Base-by-base conservation (phyloP, 1,284 basidiomycete genomes). In the Malassezia dermatis region DNA sequence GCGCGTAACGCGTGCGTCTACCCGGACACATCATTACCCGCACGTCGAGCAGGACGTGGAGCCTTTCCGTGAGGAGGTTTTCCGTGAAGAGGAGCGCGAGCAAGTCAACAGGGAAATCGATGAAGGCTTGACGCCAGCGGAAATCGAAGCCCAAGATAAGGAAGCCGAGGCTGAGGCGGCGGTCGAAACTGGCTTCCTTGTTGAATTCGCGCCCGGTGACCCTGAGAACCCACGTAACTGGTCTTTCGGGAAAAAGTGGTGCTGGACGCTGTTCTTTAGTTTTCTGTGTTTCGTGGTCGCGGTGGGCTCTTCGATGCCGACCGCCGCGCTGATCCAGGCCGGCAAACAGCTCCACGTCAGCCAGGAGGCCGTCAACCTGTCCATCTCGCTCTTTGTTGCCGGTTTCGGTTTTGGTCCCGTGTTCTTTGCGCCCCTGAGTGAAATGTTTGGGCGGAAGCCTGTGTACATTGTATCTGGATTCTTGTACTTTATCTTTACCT, bases 341-440 rank as follows among this genome's bases (percentile, higher is more conserved):
- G 49, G 37, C 13, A 13, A 45, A 4, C 13, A 30, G 32, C 47
- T 53, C 6, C 23, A 32, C 13, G 43, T 45, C 23, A 32, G 43
- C 43, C 27, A 45, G 8, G 43, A 21, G 28, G 27, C 43, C 8
- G 26, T 32, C 28, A 31, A 45, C 43, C 56, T 66, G 24, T 49
- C 60, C 5, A 54, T 64, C 23, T 56, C 62, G 27, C 43, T 63
- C 27, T 66, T 64, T 35, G 59, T 67, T 49, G 47, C 62, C 13
- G 58, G 65, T 43, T 61, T 64, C 45, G 62, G 60, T 30, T 45
- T 68, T 21, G 64, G 63, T 3, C 64, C 66, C 13, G 53, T 63
- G 10, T 31, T 68, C 24, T 62, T 61, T 53, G 66, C 63, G 6
- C 66, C 66, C 0, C 43, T 63, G 21, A 63, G 61, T 1, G 66